Percentiles rank a stretch among this genome's conserved stretches.
These are phyloP conservation scores for Solanum paucissectum DNA, from an alignment of 257 asterid species.

Conservation along the genomic window DNA sequence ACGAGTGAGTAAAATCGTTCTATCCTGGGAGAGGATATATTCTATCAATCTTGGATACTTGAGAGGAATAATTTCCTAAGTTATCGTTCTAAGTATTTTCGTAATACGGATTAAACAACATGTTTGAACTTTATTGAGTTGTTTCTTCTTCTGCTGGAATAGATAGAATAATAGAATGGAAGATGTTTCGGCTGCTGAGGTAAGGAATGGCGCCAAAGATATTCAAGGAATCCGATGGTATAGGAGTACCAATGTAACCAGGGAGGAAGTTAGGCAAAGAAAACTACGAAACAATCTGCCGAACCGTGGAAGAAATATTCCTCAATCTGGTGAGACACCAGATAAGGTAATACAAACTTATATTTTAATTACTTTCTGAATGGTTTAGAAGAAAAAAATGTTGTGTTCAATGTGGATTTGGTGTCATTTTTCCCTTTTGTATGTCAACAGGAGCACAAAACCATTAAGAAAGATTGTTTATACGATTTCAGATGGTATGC, in stretches of 20 bases:
- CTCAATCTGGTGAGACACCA: constrained; percentile 50
- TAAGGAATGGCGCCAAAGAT: constrained; percentile 64
- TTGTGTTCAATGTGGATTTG: neutral
- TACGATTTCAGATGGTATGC: constrained; percentile 66
- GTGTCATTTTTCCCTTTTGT: neutral
- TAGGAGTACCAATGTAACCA: constrained; percentile 2
- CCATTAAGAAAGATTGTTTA: constrained; percentile 29
- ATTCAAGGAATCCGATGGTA: constrained; percentile 76
- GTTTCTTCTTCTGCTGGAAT: neutral
- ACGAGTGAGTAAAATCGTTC: too few relatives aligned
- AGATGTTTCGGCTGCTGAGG: constrained; percentile 82
- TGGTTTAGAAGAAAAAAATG: neutral
- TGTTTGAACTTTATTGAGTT: neutral
- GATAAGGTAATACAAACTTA: constrained; percentile 36
- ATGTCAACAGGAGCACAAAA: constrained; percentile 50
- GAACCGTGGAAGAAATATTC: constrained; percentile 64
- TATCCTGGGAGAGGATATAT: too few relatives aligned
- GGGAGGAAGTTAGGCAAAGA: constrained; percentile 57
- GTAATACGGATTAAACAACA: neutral
- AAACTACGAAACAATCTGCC: constrained; percentile 51
- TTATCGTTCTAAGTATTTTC: neutral
- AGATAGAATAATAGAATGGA: constrained; percentile 41
- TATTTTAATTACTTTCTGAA: neutral
- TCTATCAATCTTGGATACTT: too few relatives aligned
- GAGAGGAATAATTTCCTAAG: neutral